These are phyloP conservation scores for Rhododendron williamsianum DNA, from an alignment of 148 eudicot species.

Conservation along the genomic window DNA sequence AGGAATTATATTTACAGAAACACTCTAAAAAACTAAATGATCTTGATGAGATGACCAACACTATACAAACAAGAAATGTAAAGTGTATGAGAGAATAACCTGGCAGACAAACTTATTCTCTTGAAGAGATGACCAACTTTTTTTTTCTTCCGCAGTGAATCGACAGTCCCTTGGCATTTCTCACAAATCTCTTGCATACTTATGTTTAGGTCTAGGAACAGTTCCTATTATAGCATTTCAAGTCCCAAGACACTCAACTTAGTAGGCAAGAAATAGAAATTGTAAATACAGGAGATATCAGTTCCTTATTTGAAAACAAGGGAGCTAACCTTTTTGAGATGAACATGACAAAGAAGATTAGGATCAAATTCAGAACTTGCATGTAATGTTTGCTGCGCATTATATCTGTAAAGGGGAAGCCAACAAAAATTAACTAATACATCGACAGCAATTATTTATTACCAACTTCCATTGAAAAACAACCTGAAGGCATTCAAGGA, in stretches of 20 bases:
- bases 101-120: slow-evolving; percentile 49
- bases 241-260: not conserved
- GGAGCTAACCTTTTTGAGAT: slow-evolving; percentile 67
- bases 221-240: slow-evolving; percentile 28
- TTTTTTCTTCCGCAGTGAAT: slow-evolving; percentile 54
- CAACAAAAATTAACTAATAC: slow-evolving; percentile 12
- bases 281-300: slow-evolving; percentile 3
- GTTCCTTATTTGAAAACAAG: not conserved
- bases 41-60: not conserved
- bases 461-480: not conserved
- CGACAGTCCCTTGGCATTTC: slow-evolving; percentile 65
- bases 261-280: not conserved
- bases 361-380: slow-evolving; percentile 47
- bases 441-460: not conserved
- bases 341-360: slow-evolving; percentile 89
- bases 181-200: slow-evolving; percentile 47
- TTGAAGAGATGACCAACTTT: slow-evolving; percentile 57
- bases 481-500: not conserved
- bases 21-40: not conserved
- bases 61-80: not conserved
- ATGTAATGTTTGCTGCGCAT: slow-evolving; percentile 32
- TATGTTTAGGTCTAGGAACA: slow-evolving; percentile 46
- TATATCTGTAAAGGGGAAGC: slow-evolving; percentile 51
- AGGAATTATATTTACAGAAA: not conserved
- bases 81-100: slow-evolving; percentile 30